phyloP scores from a whole-genome alignment of 805 yeast genomes.

The Yarrowia hollandica region DNA sequence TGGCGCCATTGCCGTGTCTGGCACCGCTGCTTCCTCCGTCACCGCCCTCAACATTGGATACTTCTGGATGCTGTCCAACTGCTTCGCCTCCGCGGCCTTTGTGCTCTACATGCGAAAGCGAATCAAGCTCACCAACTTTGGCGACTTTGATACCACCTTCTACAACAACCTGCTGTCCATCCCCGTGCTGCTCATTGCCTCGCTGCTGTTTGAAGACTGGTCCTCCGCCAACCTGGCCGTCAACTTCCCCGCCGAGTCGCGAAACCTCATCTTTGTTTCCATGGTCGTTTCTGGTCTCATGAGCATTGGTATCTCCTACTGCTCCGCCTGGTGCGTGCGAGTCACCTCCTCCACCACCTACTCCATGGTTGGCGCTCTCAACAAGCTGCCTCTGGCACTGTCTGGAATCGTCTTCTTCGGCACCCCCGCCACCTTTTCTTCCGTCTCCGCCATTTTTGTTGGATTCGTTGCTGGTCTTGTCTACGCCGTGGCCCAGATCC shows the following conservation, averaged over 20 bases:
- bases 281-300: constrained; percentile 93
- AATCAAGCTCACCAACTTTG: constrained; percentile 91
- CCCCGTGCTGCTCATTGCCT: constrained; percentile 77
- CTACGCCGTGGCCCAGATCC: constrained; percentile 92
- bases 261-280: constrained; percentile 68
- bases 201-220: constrained; percentile 91
- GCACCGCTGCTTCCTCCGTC: constrained; percentile 37
- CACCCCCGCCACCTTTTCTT: constrained; percentile 90
- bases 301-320: constrained; percentile 95
- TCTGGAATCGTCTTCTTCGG: constrained; percentile 94
- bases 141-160: constrained; percentile 94
- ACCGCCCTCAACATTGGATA: constrained; percentile 64
- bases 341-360: constrained; percentile 98
- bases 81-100: constrained; percentile 90
- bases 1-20: constrained; percentile 43
- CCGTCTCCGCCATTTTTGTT: constrained; percentile 83
- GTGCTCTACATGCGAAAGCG: constrained; percentile 96
- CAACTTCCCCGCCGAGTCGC: constrained; percentile 76
- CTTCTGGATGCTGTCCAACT: constrained; percentile 95
- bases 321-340: constrained; percentile 99
- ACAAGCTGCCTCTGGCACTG: constrained; percentile 95
- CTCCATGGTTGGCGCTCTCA: constrained; percentile 98
- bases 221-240: constrained; percentile 67
- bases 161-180: constrained; percentile 93
- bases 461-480: constrained; percentile 96